Conservation (phyloP, 345 rosid species). For the Melastoma malabathricum region DNA sequence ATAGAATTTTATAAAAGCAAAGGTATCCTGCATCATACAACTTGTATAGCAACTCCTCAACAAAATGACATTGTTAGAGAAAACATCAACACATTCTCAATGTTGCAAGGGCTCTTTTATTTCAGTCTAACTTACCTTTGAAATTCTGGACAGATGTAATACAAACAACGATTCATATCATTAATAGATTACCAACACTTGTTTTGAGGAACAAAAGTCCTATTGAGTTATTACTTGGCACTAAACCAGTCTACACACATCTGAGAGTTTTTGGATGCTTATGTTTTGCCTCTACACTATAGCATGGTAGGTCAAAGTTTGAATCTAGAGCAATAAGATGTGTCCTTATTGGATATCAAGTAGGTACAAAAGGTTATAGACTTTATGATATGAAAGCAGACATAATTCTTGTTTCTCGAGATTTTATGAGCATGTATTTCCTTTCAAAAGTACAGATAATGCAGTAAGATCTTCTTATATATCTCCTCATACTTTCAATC, state of each 20-base stretch:
- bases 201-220: background rate
- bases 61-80: too few species aligned
- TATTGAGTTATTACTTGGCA: background rate
- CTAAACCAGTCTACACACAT: background rate
- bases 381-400: background rate
- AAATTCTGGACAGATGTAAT: constrained; percentile 2
- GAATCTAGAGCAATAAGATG: background rate
- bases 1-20: background rate
- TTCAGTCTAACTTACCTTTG: background rate
- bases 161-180: background rate
- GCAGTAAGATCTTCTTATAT: background rate
- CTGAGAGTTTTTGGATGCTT: background rate
- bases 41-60: too few species aligned
- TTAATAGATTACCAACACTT: background rate
- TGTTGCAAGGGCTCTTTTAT: background rate
- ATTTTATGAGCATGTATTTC: background rate
- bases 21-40: background rate
- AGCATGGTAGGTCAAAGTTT: background rate
- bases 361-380: background rate
- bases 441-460: background rate
- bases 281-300: background rate
- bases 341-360: background rate
- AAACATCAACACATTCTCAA: background rate
- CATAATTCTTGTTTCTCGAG: background rate
- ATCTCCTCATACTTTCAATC: background rate